Conservation (phyloP, 257 asterid genomes). For the Solanum habrochaites region DNA sequence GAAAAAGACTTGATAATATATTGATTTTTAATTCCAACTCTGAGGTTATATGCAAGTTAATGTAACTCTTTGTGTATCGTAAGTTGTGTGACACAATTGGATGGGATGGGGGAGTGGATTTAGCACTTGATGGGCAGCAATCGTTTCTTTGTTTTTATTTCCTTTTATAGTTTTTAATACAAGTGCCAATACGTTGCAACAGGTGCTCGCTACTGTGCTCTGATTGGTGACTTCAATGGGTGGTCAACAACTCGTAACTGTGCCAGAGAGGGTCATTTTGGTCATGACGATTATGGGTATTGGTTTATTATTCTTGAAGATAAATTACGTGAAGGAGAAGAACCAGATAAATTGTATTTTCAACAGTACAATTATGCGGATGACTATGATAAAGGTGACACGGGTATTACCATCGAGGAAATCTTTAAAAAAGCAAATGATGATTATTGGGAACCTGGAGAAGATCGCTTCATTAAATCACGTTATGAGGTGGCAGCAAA, state of each 20-base stretch:
- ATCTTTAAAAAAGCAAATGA: constrained; percentile 65
- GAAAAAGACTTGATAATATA: neutral
- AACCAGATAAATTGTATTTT: constrained; percentile 73
- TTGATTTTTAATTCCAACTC: neutral
- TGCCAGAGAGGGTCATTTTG: constrained; percentile 88
- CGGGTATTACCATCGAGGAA: constrained; percentile 66
- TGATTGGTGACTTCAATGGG: constrained; percentile 76
- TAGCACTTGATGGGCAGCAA: neutral
- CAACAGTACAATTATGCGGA: constrained; percentile 83
- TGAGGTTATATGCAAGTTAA: neutral
- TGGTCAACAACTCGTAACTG: constrained; percentile 92
- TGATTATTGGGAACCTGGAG: constrained; percentile 98
- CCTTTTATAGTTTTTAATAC: neutral
- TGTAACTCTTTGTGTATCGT: neutral
- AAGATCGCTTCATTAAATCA: constrained; percentile 66
- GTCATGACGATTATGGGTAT: constrained; percentile 93
- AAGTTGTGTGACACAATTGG: neutral
- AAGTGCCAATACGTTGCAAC: constrained; percentile 10
- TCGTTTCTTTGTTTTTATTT: neutral
- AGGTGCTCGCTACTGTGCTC: constrained; percentile 97
- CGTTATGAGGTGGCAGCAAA: constrained; percentile 72
- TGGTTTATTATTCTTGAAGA: constrained; percentile 94
- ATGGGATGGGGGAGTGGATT: neutral
- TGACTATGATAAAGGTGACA: constrained; percentile 89
- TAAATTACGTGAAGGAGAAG: constrained; percentile 79